phyloP scores from a whole-genome alignment of 305 asterid genomes.

The Lippia alba region DNA sequence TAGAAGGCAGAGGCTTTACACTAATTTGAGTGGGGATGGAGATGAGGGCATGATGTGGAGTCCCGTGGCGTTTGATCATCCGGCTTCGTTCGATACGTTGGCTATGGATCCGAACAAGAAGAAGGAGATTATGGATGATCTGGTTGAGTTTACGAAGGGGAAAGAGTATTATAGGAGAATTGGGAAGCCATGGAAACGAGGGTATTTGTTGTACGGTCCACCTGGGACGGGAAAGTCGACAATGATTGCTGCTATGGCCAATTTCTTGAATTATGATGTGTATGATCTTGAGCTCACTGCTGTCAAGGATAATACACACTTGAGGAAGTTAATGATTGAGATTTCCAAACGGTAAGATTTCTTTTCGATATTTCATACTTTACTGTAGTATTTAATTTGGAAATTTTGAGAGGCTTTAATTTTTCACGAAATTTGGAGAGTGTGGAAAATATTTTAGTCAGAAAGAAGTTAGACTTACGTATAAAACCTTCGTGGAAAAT shows the following conservation, averaged over 20 bases:
- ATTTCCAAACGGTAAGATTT: not conserved
- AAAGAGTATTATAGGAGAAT: slow-evolving; percentile 47
- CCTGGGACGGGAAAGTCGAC: slow-evolving; percentile 62
- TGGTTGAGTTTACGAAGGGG: slow-evolving; percentile 50
- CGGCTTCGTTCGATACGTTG: slow-evolving; percentile 40
- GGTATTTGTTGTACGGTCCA: slow-evolving; percentile 55
- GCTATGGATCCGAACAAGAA: slow-evolving; percentile 35
- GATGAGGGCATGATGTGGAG: slow-evolving; percentile 33
- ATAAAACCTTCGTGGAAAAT: no score
- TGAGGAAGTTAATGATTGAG: slow-evolving; percentile 33
- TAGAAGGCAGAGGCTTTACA: not conserved
- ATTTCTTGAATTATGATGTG: slow-evolving; percentile 28
- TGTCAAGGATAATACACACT: slow-evolving; percentile 20
- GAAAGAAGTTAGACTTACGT: no score
- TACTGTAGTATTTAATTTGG: no score
- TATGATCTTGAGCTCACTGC: slow-evolving; percentile 37
- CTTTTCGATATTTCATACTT: no score
- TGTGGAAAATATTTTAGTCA: no score
- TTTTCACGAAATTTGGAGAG: no score
- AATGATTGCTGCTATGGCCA: slow-evolving; percentile 54
- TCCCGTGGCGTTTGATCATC: slow-evolving; percentile 46
- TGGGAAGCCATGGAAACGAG: slow-evolving; percentile 63
- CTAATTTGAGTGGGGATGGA: not conserved
- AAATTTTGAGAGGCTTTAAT: no score
- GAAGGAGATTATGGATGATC: slow-evolving; percentile 41